Evolutionary conservation across 1,139 yeast species (phyloP).

Genomic region (Yamadazyma sp.): DNA sequence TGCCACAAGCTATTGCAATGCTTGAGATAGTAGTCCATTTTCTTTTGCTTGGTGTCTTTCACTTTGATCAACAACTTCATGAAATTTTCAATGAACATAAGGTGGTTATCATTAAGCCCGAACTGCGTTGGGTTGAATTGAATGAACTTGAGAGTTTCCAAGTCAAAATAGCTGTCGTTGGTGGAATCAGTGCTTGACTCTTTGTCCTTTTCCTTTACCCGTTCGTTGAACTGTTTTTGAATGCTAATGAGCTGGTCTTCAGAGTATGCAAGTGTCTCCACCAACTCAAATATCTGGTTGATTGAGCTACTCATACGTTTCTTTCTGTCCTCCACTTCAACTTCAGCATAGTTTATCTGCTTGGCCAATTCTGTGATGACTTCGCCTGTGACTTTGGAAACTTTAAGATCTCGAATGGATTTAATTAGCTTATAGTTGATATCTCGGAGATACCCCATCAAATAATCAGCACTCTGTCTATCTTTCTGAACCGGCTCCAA

Average conservation of each 20-base stretch:
- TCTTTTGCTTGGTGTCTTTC: slow-evolving; percentile 33
- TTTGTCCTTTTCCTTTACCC: slow-evolving; percentile 10
- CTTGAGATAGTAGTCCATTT: slow-evolving; percentile 29
- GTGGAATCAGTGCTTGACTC: slow-evolving; percentile 6
- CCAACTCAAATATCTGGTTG: slow-evolving; percentile 26
- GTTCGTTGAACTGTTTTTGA: slow-evolving; percentile 26
- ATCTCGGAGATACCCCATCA: slow-evolving; percentile 31
- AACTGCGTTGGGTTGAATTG: slow-evolving; percentile 39
- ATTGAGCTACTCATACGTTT: slow-evolving; percentile 25
- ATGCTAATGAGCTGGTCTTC: slow-evolving; percentile 36
- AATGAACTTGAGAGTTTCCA: slow-evolving; percentile 38
- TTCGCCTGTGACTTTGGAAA: slow-evolving; percentile 39
- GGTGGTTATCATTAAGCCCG: slow-evolving; percentile 39
- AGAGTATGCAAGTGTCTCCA: slow-evolving; percentile 28
- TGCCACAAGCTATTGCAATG: slow-evolving; percentile 52
- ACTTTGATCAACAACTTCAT: slow-evolving; percentile 26
- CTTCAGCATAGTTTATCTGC: slow-evolving; percentile 28
- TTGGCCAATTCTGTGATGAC: slow-evolving; percentile 22
- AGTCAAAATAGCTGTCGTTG: slow-evolving; percentile 31
- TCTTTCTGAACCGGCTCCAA: slow-evolving; percentile 6
- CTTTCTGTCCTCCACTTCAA: slow-evolving; percentile 27
- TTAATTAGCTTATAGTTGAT: slow-evolving; percentile 38
- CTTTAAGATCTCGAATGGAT: slow-evolving; percentile 34
- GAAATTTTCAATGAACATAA: slow-evolving; percentile 32
- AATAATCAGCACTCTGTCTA: slow-evolving; percentile 9